Percentiles rank a stretch among this genome's conserved stretches.
These are phyloP conservation scores for Albugo laibachii DNA, from an alignment of 352 stramenopile genomes.

Conservation along the genomic window DNA sequence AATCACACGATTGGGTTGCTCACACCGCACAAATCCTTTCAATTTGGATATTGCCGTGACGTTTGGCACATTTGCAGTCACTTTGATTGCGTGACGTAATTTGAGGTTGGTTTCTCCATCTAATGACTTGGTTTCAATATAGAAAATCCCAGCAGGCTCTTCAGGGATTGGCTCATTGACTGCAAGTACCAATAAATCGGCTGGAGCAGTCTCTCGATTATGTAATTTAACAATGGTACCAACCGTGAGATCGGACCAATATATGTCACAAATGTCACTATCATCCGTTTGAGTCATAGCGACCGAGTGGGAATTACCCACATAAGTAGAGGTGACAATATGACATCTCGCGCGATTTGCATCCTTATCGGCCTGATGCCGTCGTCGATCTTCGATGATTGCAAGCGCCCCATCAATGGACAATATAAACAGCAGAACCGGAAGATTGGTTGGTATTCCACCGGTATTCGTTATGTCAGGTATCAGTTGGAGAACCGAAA, in stretches of 20 bases:
- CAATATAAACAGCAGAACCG: slow-evolving; percentile 80
- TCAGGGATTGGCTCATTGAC: slow-evolving; percentile 43
- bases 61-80: slow-evolving; percentile 23
- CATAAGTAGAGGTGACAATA: slow-evolving; percentile 30
- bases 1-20: slow-evolving; percentile 68
- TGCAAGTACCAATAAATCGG: slow-evolving; percentile 68
- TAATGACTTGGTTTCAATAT: slow-evolving; percentile 76
- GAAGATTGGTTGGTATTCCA: slow-evolving; percentile 55
- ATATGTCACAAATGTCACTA: slow-evolving; percentile 22
- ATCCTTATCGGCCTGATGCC: slow-evolving; percentile 58
- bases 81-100: slow-evolving; percentile 43
- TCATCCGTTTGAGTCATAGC: slow-evolving; percentile 16
- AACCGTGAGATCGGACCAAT: slow-evolving; percentile 60
- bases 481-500: slow-evolving; percentile 71
- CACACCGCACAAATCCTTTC: slow-evolving; percentile 29
- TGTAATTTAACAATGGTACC: slow-evolving; percentile 64
- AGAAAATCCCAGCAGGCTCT: slow-evolving; percentile 54
- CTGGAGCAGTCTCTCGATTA: slow-evolving; percentile 60
- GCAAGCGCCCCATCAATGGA: slow-evolving; percentile 68
- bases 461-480: slow-evolving; percentile 67
- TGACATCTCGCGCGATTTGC: slow-evolving; percentile 59
- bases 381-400: slow-evolving; percentile 64
- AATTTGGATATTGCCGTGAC: slow-evolving; percentile 18
- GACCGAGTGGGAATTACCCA: slow-evolving; percentile 8
- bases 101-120: slow-evolving; percentile 86